phyloP scores from a whole-genome alignment of 495 filamentous ascomycete species.

The Immersiella caudata region DNA sequence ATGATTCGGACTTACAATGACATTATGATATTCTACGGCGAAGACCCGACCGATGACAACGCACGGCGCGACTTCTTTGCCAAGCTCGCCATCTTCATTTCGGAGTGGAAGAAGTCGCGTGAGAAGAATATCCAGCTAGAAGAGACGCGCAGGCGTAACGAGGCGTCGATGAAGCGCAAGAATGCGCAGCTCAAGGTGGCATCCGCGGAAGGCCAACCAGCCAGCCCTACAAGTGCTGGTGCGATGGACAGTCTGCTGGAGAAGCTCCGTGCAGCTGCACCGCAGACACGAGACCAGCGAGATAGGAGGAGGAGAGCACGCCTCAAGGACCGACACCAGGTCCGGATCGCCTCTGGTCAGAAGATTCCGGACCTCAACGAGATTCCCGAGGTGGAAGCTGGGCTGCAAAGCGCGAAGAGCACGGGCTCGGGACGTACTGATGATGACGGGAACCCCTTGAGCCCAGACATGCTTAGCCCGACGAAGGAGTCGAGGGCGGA shows the following conservation, averaged over 20 bases:
- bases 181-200: conserved; percentile 66
- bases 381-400: conserved; percentile 50
- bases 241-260: conserved; percentile 97
- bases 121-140: conserved; percentile 89
- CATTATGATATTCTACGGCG: conserved; percentile 96
- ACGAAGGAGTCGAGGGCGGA: conserved; percentile 52
- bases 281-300: conserved; percentile 81
- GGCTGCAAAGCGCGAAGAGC: conserved; percentile 27
- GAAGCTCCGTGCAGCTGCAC: conserved; percentile 91
- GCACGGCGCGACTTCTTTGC: conserved; percentile 95
- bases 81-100: conserved; percentile 89
- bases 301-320: conserved; percentile 85
- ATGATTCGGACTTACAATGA: conserved; percentile 91
- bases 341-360: conserved; percentile 87
- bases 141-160: conserved; percentile 79
- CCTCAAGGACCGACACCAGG: conserved; percentile 86
- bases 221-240: conserved; percentile 76
- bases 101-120: conserved; percentile 93
- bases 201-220: conserved; percentile 51
- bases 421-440: conserved; percentile 27
- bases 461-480: conserved; percentile 41
- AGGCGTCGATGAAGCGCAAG: conserved; percentile 89
- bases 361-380: conserved; percentile 72
- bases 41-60: conserved; percentile 89
- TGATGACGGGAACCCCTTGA: conserved; percentile 44